phyloP scores from a whole-genome alignment of 169 alveolate species.

The Eimeria maxima region DNA sequence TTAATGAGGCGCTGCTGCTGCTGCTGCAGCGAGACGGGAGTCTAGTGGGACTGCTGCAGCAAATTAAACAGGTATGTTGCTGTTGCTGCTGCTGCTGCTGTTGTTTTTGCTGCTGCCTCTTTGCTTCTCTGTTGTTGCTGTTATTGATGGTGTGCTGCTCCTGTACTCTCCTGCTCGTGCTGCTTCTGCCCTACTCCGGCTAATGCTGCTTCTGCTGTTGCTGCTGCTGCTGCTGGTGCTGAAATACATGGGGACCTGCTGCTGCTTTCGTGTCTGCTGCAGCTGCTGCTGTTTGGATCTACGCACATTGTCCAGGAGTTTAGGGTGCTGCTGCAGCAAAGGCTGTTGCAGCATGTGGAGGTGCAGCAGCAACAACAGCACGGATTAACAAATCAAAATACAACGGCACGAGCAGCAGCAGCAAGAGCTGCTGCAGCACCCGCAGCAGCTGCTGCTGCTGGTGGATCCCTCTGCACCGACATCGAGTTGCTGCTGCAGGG shows the following conservation, averaged over 20 bases:
- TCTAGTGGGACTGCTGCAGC: neutral
- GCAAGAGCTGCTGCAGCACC: neutral
- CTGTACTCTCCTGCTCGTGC: no score
- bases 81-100: neutral
- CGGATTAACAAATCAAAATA: no score
- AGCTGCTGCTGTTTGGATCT: slow-evolving; percentile 4
- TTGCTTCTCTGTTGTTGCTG: neutral
- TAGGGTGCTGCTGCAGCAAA: neutral
- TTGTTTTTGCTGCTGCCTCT: neutral
- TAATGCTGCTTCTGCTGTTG: slow-evolving; percentile 9
- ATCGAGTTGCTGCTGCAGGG: slow-evolving; percentile 25
- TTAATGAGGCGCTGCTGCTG: neutral
- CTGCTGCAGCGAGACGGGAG: neutral
- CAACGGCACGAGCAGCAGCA: slow-evolving; percentile 14
- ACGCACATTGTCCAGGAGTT: neutral
- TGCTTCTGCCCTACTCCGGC: no score
- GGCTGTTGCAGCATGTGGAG: no score
- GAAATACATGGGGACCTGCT: no score
- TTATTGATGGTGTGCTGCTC: no score
- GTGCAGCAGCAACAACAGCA: no score
- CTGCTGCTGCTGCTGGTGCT: neutral
- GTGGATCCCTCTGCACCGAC: neutral
- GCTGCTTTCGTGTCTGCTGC: neutral
- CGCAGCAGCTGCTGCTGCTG: neutral
- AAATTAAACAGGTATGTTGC: neutral